Base-by-base conservation (phyloP, 1,284 basidiomycete genomes). In the Boletus sp. region DNA sequence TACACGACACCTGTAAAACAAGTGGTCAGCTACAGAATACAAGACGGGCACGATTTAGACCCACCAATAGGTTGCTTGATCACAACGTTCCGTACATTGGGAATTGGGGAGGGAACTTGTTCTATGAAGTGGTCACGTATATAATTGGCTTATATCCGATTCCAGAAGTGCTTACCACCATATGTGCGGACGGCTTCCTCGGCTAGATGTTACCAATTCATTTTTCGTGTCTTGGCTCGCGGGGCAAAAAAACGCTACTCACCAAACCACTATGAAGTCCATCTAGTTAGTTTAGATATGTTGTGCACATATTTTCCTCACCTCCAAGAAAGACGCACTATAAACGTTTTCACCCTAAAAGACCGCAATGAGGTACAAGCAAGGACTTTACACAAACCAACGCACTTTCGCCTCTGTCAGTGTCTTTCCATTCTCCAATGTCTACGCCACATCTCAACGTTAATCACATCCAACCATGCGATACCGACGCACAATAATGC, bases 31-130 rank as follows among this genome's bases (percentile, higher is more conserved):
- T 38, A 48, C 21, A 27, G 28, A 37, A 43, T 37, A 25, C 31
- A 30, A 27, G 13, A 55, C 47, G 9, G 49, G 25, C 30, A 33
- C 16, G 30, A 28, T 6, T 48, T 44, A n/a, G 11, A 75, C 83
- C 66, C 66, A 88, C 95, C 96, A 63, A 97, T 80, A 9, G 96
- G 96, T 76, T 99, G 96, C 77, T 96, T 95, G 68, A 98, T 89
- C n/a, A 94, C 90, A 23, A 98, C 77, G 73, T 97, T 97, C 55
- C 96, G 88, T 16, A 90, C 78, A 53, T 84, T 85, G 2, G 88
- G 81, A 38, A 91, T 76, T 1, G 92, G 78, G 11, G 90, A 90
- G 6, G 97, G 96, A 35, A 98, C 88, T 14, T 91, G 87, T 77
- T 97, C 93, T 85, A 66, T 23, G 38, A 58, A 50, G 44, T 25